phyloP scores from a whole-genome alignment of 1,284 basidiomycete genomes.

The Moesziomyces antarcticus region DNA sequence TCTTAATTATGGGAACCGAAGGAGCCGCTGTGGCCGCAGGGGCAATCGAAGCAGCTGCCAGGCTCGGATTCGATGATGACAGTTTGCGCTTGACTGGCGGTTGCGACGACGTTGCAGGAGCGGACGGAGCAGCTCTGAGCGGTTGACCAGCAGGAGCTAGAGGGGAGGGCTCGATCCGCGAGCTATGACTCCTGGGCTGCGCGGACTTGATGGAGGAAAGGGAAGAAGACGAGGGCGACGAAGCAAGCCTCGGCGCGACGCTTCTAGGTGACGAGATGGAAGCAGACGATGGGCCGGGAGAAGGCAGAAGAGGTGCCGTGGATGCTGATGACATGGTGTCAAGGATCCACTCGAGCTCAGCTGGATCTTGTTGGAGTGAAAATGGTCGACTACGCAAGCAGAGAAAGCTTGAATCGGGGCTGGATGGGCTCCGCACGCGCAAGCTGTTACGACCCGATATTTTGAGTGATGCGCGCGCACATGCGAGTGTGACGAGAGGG shows the following conservation, averaged over 20 bases:
- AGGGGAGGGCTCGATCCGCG: neutral
- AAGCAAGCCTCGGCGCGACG: slow-evolving; percentile 13
- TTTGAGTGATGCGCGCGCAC: neutral
- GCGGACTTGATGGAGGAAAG: slow-evolving; percentile 9
- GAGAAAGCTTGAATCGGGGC: neutral
- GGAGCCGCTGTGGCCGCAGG: slow-evolving; percentile 4
- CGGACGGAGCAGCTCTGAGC: neutral
- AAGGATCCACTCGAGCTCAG: too few species aligned
- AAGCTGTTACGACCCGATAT: neutral
- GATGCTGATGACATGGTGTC: slow-evolving; percentile 29
- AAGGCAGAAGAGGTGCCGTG: slow-evolving; percentile 25
- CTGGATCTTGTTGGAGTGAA: neutral
- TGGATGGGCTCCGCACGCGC: neutral
- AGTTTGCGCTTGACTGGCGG: slow-evolving; percentile 9
- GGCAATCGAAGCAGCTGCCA: slow-evolving; percentile 2
- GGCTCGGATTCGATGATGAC: slow-evolving; percentile 1
- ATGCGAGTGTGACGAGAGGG: neutral
- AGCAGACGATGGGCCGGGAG: slow-evolving; percentile 11
- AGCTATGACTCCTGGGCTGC: neutral
- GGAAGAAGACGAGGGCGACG: slow-evolving; percentile 8
- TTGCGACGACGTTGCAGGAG: slow-evolving; percentile 1
- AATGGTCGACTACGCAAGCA: too few species aligned
- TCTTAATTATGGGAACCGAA: slow-evolving; percentile 9
- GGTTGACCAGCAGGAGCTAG: slow-evolving; percentile 9
- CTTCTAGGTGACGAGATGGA: slow-evolving; percentile 21